Evolutionary conservation across 2,329 filamentous ascomycete genomes (phyloP), one percentile per base, ranked within the genome.

Genomic region (Penicillium sp.): DNA sequence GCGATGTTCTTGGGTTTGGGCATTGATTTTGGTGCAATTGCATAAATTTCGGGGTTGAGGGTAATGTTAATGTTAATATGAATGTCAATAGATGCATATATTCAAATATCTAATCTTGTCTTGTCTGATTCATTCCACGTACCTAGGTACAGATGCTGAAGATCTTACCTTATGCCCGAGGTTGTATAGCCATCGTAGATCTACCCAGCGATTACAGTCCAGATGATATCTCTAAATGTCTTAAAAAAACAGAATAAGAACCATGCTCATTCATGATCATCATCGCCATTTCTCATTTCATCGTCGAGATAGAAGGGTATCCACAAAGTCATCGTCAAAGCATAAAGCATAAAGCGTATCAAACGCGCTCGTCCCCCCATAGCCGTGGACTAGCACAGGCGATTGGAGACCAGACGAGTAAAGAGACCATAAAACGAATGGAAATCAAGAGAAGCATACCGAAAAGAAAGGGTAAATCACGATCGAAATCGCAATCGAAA

Each of bases 1-100:
- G 77, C 57, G 76, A 78, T 59, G 62, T 69, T 41, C 61, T 80
- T 40, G 73, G 71, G 9, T 75, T 69, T 58, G 62, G 53, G 24
- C 24, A 26, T 26, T 26, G 24, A 26, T 26, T 26, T 26, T 26
- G 8, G 8, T 9, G 8, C 24, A 2, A 9, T 26, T 9, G 24
- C 24, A 26, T 40, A 72, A 70, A 8, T 75, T 69, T 58, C 61
- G 53, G 46, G 43, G 57, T 19, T 58, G 49, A 47, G 43, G 22
- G 28, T 37, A 42, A 52, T 47, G 29, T 42, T 47, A 47, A 47
- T 51, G 43, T 47, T 39, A 35, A 42, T 42, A 31, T 21, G 17
- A 29, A 17, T 6, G 2, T 31, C 15, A 42, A 45, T 38, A 32
- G 37, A n/a, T 55, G 29, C 29, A 42, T 45, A 29, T 4, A 19